These are phyloP conservation scores for Yamadazyma sp. DNA, from an alignment of 805 yeast species.

Conservation along the genomic window DNA sequence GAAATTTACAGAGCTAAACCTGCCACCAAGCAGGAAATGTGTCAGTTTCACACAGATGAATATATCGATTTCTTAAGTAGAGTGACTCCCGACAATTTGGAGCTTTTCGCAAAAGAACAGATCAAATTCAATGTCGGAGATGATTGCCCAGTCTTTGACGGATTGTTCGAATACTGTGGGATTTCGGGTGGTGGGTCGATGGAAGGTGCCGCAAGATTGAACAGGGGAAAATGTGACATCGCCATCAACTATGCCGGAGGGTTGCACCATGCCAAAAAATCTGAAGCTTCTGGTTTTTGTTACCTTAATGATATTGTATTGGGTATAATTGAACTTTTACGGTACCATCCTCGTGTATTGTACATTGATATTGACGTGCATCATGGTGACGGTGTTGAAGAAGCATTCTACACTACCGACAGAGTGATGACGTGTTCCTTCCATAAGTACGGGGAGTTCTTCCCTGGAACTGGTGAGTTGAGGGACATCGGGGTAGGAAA, in stretches of 20 bases:
- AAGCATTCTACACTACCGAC: constrained; percentile 92
- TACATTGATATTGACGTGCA: constrained; percentile 95
- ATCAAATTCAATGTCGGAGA: constrained; percentile 94
- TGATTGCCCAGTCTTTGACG: constrained; percentile 95
- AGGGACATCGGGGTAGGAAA: constrained; percentile 89
- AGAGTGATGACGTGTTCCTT: constrained; percentile 95
- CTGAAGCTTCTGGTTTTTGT: constrained; percentile 95
- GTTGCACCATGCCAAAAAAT: constrained; percentile 94
- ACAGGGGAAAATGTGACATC: constrained; percentile 86
- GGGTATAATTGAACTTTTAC: constrained; percentile 78
- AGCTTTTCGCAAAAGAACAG: constrained; percentile 82
- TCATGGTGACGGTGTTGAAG: constrained; percentile 99
- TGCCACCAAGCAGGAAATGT: constrained; percentile 97
- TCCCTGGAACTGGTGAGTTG: constrained; percentile 96
- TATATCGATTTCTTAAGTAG: constrained; percentile 89
- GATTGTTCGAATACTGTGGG: constrained; percentile 87
- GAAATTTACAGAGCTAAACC: constrained; percentile 96
- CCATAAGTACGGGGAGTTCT: constrained; percentile 95
- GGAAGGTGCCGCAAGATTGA: constrained; percentile 88
- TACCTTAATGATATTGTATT: constrained; percentile 92
- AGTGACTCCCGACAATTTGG: constrained; percentile 90
- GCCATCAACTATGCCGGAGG: constrained; percentile 98
- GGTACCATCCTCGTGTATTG: constrained; percentile 89
- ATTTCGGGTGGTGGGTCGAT: constrained; percentile 92
- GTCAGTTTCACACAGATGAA: constrained; percentile 97